A percentile compares a stretch with the other conserved stretches of the same genome.
These are phyloP conservation scores for Cyamopsis tetragonoloba DNA, from an alignment of 306 rosid species.

Conservation along the genomic window DNA sequence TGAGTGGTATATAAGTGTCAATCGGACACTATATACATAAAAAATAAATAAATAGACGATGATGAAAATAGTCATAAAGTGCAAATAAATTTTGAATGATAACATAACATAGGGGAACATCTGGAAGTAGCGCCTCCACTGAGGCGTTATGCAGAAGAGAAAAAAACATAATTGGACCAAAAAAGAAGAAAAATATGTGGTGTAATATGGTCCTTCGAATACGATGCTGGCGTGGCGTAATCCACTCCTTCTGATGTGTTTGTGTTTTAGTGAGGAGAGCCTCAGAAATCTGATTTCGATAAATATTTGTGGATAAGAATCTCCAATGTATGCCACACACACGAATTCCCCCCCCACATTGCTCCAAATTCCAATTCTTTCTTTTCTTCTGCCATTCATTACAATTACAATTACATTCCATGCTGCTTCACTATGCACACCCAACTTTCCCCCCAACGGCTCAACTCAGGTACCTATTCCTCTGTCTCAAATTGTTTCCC, in stretches of 20 bases:
- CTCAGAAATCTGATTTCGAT: conserved; percentile 52
- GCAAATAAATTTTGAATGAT: background rate
- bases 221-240: conserved; percentile 46
- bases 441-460: conserved; percentile 19
- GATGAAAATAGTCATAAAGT: background rate
- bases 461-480: conserved; percentile 30
- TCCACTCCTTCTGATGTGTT: conserved; percentile 7
- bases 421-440: conserved; percentile 29
- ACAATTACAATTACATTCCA: conserved; percentile 23
- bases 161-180: too few relatives aligned
- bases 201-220: conserved; percentile 5
- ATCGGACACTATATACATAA: too few relatives aligned
- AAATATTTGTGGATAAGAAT: conserved; percentile 84
- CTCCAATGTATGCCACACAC: conserved; percentile 53
- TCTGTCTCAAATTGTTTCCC: background rate
- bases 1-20: too few relatives aligned
- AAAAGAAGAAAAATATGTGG: conserved; percentile 23
- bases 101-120: background rate
- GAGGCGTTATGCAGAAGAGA: too few relatives aligned
- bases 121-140: background rate
- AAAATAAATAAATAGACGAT: background rate
- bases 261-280: conserved; percentile 27
- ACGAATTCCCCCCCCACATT: conserved; percentile 45
- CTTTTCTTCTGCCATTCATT: background rate
- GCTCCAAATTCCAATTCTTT: conserved; percentile 20